phyloP scores from a whole-genome alignment of 805 yeast genomes.

The Yamadazyma sp. region DNA sequence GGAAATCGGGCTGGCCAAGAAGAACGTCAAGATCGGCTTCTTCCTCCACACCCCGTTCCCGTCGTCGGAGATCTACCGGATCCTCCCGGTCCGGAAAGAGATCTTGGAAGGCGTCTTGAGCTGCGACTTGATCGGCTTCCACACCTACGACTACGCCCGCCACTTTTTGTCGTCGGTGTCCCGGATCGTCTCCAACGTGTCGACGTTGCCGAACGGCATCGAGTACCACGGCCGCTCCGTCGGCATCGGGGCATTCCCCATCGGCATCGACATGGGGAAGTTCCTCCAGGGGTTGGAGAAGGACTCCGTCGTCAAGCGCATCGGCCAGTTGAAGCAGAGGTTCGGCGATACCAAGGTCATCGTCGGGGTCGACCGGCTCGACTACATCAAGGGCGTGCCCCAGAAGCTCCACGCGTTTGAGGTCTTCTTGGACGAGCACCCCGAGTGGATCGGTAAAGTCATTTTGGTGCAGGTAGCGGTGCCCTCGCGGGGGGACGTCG shows the following conservation, averaged over 20 bases:
- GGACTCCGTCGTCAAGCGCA: slow-evolving; percentile 62
- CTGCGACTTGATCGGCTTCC: slow-evolving; percentile 95
- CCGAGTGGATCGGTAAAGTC: slow-evolving; percentile 98
- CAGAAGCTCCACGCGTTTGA: slow-evolving; percentile 96
- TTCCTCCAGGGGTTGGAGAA: slow-evolving; percentile 76
- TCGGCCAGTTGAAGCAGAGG: slow-evolving; percentile 54
- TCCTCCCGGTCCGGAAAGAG: slow-evolving; percentile 92
- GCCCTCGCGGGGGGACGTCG: slow-evolving; percentile 96
- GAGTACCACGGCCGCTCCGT: slow-evolving; percentile 74
- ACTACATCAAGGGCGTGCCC: slow-evolving; percentile 97
- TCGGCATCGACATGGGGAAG: slow-evolving; percentile 94
- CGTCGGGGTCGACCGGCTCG: slow-evolving; percentile 95
- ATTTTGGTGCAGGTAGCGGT: slow-evolving; percentile 95
- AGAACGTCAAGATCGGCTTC: slow-evolving; percentile 80
- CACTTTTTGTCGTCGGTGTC: slow-evolving; percentile 91
- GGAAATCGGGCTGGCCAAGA: slow-evolving; percentile 47
- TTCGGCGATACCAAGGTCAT: slow-evolving; percentile 82
- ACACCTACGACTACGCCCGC: slow-evolving; percentile 97
- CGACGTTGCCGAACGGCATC: slow-evolving; percentile 89
- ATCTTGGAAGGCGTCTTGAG: slow-evolving; percentile 87
- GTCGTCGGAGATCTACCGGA: slow-evolving; percentile 91
- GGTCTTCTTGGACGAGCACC: slow-evolving; percentile 86
- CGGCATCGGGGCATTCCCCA: slow-evolving; percentile 96
- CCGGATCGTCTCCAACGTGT: slow-evolving; percentile 68
- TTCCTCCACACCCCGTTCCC: slow-evolving; percentile 98